Evolutionary conservation across 441 rosid genomes (phyloP), one percentile per base, ranked within the genome.

Genomic region (Populus hybrid): DNA sequence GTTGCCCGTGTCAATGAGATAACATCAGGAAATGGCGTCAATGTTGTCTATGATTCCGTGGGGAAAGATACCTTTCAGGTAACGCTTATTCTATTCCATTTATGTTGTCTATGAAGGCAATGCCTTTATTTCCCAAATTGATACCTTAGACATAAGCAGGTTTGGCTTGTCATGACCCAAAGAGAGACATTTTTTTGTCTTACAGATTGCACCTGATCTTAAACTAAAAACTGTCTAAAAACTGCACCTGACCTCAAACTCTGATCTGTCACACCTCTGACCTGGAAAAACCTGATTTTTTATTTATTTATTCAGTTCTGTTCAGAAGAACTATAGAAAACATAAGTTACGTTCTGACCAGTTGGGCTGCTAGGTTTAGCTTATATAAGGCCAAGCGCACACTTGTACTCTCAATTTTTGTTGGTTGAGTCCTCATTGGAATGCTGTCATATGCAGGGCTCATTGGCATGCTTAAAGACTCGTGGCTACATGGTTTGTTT

Each of bases 1-100:
- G 94, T 87, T 82, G 68, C 89, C 57, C 86, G 89, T 26, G 96
- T 93, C 83, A 89, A 87, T 20, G 95, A 92, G 73, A 88, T 93
- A 74, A 93, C 99, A 63, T 86, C 90, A 2, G 93, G 97, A 40
- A 87, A 86, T 69, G 97, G 99, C 61, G 98, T 95, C 30, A 77
- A 95, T 73, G 99, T 89, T 75, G 97, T 91, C 28, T 95, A 95
- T 66, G 99, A 95, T 85, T 91, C 98, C 8, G 98, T 93, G 18
- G 98, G 99, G 75, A 95, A 90, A 86, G 97, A 95, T 84, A 92
- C 96, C 28, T 87, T 90, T 84, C 85, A 89, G 95, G 98, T 89
- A 88, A 83, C 72, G 72, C 40, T 63, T 4, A 8, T 26, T 71
- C 36, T 61, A 34, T 74, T 72, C 7, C 57, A 26, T 64, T 11